Conservation (phyloP, 805 yeast species). For the Clavispora asparagi region DNA sequence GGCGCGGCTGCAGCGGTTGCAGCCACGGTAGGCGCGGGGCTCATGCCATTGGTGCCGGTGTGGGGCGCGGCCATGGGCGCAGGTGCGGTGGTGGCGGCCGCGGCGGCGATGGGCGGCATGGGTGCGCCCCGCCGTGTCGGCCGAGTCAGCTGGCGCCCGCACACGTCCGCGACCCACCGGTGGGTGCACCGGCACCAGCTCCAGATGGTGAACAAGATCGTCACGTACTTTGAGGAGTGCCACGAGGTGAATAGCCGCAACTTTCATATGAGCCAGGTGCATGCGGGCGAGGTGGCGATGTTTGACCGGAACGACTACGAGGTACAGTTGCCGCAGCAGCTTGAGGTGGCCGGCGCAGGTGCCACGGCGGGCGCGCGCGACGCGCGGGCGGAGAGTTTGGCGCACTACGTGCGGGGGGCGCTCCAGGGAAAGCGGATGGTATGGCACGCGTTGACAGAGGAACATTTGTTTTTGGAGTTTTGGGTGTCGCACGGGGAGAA, state of each 20-base stretch:
- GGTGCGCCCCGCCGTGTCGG: constrained; percentile 5
- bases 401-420: constrained; percentile 7
- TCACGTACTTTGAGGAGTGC: constrained; percentile 38
- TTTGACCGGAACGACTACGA: constrained; percentile 8
- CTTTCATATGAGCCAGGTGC: constrained; percentile 21
- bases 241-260: constrained; percentile 37
- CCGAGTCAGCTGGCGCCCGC: constrained; percentile 35
- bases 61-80: not conserved
- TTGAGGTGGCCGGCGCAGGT: not conserved
- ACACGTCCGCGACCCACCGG: constrained; percentile 23
- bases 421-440: constrained; percentile 9
- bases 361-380: not conserved
- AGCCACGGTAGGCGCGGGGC: not conserved
- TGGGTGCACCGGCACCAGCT: constrained; percentile 28
- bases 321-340: constrained; percentile 5
- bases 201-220: constrained; percentile 25
- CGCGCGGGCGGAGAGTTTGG: constrained; percentile 1
- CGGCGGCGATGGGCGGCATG: not conserved
- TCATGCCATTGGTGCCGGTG: not conserved
- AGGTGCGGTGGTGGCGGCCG: not conserved
- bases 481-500: constrained; percentile 60
- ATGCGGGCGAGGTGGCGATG: not conserved
- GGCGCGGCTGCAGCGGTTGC: not conserved
- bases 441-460: constrained; percentile 27
- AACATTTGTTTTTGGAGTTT: constrained; percentile 29